Evolutionary conservation across 2,329 filamentous ascomycete genomes (phyloP), one percentile per base, ranked within the genome.

Genomic region (Epichloe coenophiala): DNA sequence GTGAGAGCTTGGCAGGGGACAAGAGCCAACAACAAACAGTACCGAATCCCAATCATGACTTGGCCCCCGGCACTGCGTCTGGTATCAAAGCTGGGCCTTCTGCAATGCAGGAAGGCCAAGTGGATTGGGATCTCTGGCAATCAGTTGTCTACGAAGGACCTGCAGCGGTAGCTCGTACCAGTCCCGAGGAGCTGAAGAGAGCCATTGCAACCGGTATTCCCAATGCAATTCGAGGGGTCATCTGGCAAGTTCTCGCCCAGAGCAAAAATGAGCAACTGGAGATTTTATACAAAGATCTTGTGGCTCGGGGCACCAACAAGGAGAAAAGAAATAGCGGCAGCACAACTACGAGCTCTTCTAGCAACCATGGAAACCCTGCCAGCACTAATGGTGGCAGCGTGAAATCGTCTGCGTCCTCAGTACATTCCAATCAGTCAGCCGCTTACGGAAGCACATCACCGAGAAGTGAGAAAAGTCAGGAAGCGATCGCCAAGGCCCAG

Each of bases 51-150:
- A 87, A 88, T 58, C 75, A 77, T 4, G 81, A 76, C 51, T 71
- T 96, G 43, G 83, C 88, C 1, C 90, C 90, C 0, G 90, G 90
- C 1, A 96, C 90, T 1, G 88, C 85, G 7, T 83, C 88, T 11
- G 90, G 91, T 5, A 80, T 90, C 41, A 83, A 83, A 23, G 81
- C 83, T 21, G 86, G 86, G 1, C 86, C 85, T 8, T 83, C 87
- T 3, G 80, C 82, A 21, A 75, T 83, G 55, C 69, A 71, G 13
- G 86, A 90, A 60, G 73, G 75, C 15, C 83, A 87, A 23, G 93
- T 98, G n/a, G 89, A 98, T 63, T 98, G 93, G 93, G 93, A 98
- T 66, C 71, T 98, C 39, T 98, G 93, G 93, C 91, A 98, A 64
- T 81, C 86, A 23, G 85, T 98, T 4, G 93, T 98, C 36, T 94